Conservation (phyloP, 345 rosid species). For the Salix purpurea region DNA sequence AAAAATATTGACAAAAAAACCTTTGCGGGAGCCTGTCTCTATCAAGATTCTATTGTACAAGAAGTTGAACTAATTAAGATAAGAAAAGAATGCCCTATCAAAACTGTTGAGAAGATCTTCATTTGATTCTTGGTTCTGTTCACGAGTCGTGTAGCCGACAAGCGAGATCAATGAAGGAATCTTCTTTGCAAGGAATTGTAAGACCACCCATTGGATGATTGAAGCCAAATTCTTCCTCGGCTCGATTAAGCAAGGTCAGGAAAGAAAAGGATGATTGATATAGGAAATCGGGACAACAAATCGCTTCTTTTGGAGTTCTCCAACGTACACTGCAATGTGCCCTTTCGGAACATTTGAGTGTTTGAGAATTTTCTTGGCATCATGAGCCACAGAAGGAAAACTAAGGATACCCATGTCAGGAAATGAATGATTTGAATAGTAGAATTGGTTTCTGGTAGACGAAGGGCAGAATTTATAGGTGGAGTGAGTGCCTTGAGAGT, state of each 20-base stretch:
- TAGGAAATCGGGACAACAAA: constrained; percentile 3
- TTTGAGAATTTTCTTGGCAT: constrained; percentile 7
- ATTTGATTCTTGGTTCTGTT: background rate
- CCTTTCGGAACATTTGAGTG: background rate
- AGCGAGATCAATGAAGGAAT: constrained; percentile 4
- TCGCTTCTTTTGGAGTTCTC: constrained; percentile 4
- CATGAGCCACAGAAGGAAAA: background rate
- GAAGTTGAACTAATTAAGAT: background rate
- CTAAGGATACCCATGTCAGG: constrained; percentile 19
- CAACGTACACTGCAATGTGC: constrained; percentile 7
- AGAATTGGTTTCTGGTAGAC: background rate
- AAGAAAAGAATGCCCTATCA: background rate
- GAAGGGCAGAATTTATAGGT: background rate
- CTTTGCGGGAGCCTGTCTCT: background rate
- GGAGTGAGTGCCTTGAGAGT: too few species aligned
- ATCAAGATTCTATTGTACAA: background rate
- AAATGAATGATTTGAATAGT: background rate
- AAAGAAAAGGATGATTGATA: constrained; percentile 3
- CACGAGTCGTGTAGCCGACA: background rate
- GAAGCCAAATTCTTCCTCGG: constrained; percentile 14
- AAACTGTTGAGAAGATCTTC: background rate
- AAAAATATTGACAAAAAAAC: too few species aligned
- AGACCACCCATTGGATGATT: constrained; percentile 18
- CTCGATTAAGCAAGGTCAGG: background rate
- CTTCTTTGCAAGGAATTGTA: constrained; percentile 11